Base-by-base conservation (phyloP, 345 rosid genomes). In the Salix caprea region DNA sequence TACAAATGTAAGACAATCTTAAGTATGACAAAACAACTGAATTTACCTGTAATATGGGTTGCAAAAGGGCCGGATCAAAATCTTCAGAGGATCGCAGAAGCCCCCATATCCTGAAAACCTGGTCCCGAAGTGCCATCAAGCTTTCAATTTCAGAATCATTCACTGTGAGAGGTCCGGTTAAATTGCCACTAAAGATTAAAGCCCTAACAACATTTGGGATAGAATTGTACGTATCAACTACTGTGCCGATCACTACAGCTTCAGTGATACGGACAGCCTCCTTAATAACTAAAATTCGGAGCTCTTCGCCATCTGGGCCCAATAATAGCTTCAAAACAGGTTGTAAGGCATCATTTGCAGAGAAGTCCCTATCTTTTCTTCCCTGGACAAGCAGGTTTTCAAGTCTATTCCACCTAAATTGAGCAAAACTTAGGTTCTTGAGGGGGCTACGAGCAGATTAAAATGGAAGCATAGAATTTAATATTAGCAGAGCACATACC, bases 361-460 rank as follows among this genome's bases (percentile, higher is more conserved):
- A 88, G 84, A 93, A 95, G 77, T 95, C 99, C 68, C 94, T 87
- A 81, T 96, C 99, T 84, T 91, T 91, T 37, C 91, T 91, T 78
- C 99, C 99, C 78, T 96, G 93, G 50, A 83, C 90, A 62, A 96
- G 90, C 76, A 96, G 89, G 85, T 96, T 92, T 87, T 93, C 97
- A 70, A 96, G 98, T 81, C 99, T 89, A 83, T 86, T 91, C 99
- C 99, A 96, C 82, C 94, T 91, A 85, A 79, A 82, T 28, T 69
- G 73, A 30, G 52, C 44, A 76, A 79, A 62, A 77, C 65, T 10
- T 16, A 58, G 30, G 21, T 44, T 46, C 77, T 74, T 32, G 67
- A 69, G 68, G 30, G 67, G 75, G 12, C 46, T 15, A 58, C 36
- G 52, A 54, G 42, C 72, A 74, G 12, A 71, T 65, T 7, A 34